Base-by-base conservation (phyloP, 495 filamentous ascomycete genomes). In the Elasticomyces elasticus region DNA sequence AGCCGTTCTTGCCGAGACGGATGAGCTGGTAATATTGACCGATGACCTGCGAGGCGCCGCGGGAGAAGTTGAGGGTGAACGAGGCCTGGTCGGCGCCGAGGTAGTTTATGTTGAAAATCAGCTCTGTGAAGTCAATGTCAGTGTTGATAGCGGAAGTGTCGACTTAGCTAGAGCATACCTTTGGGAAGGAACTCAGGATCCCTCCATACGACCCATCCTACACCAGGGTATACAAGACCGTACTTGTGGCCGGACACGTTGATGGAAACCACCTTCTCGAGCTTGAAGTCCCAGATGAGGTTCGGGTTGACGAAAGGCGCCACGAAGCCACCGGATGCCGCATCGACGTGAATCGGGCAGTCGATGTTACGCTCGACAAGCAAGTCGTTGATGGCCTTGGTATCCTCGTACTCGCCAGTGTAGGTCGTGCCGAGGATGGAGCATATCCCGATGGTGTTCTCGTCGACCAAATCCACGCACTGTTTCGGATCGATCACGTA, bases 31-130 rank as follows among this genome's bases (percentile, higher is more conserved):
- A 95, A 73, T 95, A 95, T 68, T 95, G 89, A 27, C 89, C 89
- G 64, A 95, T 94, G 58, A 95, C 82, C 62, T 94, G 89, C 35
- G 83, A 83, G 41, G 89, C 89, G 52, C 89, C 89, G 69, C 92
- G 91, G 66, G 84, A 89, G 75, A 95, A 95, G 74, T 95, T 95
- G 48, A 95, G 78, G n/a, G 89, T 95, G 75, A 94, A 94, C 49
- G 87, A 94, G n/a, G 89, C 82, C 70, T 95, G 89, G 61, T 95
- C 87, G 23, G 89, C 86, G 50, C 89, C 89, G 1, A 95, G 83
- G 67, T 95, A 95, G 72, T 95, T 95, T 77, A 94, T 91, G 76
- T 94, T 94, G 79, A 95, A 95, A 63, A 95, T 86, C 33, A 95
- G 81, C 66, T 94, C 89, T 63, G 28, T 3, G 30, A 7, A 37